Evolutionary conservation across 148 eudicot genomes (phyloP), one percentile per base, ranked within the genome.

Genomic region (Arbutus unedo): DNA sequence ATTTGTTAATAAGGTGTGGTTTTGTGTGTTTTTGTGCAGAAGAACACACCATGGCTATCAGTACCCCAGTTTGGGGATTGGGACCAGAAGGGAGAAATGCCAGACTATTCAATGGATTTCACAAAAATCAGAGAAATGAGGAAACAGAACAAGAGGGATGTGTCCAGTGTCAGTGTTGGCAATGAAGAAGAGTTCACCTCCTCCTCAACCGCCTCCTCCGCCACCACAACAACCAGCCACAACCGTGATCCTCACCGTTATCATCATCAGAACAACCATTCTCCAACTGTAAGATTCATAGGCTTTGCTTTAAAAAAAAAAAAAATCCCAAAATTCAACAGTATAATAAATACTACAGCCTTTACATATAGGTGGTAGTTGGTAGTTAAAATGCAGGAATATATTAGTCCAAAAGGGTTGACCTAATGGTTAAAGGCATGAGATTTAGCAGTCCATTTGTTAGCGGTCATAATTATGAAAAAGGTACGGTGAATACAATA

Each of bases 21-120:
- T 9, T 31, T 62, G 79, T 45, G 16, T 74, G 5, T 31, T 11
- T 11, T 50, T 71, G 55, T 82, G 82, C 84, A 96, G 99, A 93
- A 81, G 70, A 90, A 85, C 87, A 88, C 84, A 55, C 85, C 96
- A 45, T 95, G 98, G 98, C 83, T 95, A 88, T 95, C 98, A 45
- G 98, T 95, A 82, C 98, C 98, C 54, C 98, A 95, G 84, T 93
- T 95, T 78, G 98, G 98, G 67, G 98, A 95, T 74, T 95, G 98
- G 98, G 98, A 95, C 51, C 96, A 92, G 79, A 93, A 93, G 86
- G 98, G 96, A 7, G 85, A 74, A 38, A 66, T 93, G 82, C 95
- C 96, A 6, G 98, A 95, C 84, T 93, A 95, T 93, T 95, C 98
- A 0, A 80, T 93, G 73, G 98, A 95, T 89, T 95, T 95, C 87